Evolutionary conservation across 768 basidiomycete genomes (phyloP), one percentile per base, ranked within the genome.

Genomic region (Asterophora parasitica): DNA sequence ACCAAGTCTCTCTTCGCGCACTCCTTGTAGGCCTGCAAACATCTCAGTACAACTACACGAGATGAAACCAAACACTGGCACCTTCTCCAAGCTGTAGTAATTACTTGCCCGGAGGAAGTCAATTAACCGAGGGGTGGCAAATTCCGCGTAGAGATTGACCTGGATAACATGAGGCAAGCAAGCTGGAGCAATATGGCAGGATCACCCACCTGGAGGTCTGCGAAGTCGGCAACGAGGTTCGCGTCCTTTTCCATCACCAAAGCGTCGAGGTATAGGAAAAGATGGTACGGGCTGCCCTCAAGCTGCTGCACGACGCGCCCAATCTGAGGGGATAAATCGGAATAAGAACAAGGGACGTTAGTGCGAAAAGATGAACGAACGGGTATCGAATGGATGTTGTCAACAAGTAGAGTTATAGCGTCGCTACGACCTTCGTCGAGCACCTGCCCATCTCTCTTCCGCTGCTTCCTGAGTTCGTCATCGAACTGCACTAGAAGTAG

Each of bases 351-450:
- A 1, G 17, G 11, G 16, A n/a, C 4, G 1, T 27, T 30, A 31
- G 10, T 31, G 17, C 16, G 17, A 3, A 13, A 36, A 44, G 15
- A 26, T 19, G 19, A 12, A 71, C 83, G 53, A 48, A 93, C 95
- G 4, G 94, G 92, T 60, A 99, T 97, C 11, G 95, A 95, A 61
- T 98, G 90, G 0, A 89, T 88, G 59, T 98, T 92, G 54, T 97
- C 85, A 12, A 97, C 93, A 20, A 99, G 75, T 46, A 99, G 60
- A 27, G 77, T 77, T 50, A 98, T 92, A 0, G 93, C 93, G 31
- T 85, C 79, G 30, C 91, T 89, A 48, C 82, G 69, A 6, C 66
- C 67, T 26, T 71, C 65, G 16, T 66, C 61, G 4, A 62, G 63
- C 16, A 70, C 63, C 23, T 67, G 65, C 0, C 71, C 76, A 5